Conservation (phyloP, 306 rosid genomes). For the Fragaria ananassa region DNA sequence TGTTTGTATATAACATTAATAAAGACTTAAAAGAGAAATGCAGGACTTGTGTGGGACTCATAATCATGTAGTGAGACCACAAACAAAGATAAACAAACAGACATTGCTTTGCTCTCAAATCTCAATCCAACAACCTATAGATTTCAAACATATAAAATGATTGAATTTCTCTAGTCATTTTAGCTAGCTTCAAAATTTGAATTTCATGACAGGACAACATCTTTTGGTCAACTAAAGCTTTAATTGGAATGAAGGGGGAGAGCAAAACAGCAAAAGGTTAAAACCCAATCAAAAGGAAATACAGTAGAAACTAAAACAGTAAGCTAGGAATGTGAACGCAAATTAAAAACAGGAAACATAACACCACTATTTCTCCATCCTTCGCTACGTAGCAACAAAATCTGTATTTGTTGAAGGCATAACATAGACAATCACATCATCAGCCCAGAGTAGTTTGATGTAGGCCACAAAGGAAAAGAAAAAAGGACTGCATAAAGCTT, state of each 20-base stretch:
- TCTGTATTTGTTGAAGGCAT: background rate
- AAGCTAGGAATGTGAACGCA: background rate
- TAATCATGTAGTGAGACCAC: slow-evolving; percentile 7
- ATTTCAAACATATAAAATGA: background rate
- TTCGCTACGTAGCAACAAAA: background rate
- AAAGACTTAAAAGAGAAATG: background rate
- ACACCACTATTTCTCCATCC: background rate
- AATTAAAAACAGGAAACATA: background rate
- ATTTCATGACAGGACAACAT: background rate
- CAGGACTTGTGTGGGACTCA: slow-evolving; percentile 1
- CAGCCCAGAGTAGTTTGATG: background rate
- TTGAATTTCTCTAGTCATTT: background rate
- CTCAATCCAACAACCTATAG: background rate
- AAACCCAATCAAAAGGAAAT: background rate
- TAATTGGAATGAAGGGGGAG: background rate
- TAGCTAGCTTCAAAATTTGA: background rate
- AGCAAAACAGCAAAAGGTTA: background rate
- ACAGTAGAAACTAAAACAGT: background rate
- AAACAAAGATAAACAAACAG: background rate
- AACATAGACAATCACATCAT: background rate
- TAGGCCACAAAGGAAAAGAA: background rate
- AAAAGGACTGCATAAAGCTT: background rate
- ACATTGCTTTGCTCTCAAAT: slow-evolving; percentile 4
- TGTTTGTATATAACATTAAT: background rate
- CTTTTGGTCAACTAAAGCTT: background rate